Base-by-base conservation (phyloP, 345 rosid species). In the Linum tenue region DNA sequence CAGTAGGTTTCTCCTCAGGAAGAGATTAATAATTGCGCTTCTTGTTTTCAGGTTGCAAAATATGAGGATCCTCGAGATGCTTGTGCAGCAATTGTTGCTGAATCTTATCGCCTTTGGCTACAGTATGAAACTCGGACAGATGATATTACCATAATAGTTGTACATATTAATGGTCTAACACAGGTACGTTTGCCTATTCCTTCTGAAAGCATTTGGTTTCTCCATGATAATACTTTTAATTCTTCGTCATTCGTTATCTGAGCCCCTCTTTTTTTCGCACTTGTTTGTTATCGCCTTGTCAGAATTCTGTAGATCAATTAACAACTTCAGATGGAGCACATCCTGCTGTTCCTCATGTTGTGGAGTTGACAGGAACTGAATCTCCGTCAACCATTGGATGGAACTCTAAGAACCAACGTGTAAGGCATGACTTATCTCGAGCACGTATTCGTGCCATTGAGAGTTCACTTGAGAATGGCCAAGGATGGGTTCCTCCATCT, bases 41-140 rank as follows among this genome's bases (percentile, higher is more conserved):
- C 57, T 39, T n/a, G 15, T 70, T 72, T 78, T 50, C 80, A 94
- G 99, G 96, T 94, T 75, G 90, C 89, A 68, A 94, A 94, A 70
- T 79, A 85, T 76, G 82, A 85, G 72, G 99, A 94, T 83, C 99
- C 99, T 37, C 95, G 95, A 16, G 99, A 94, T 83, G 99, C 99
- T 74, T 94, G 99, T 80, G 99, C 99, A 77, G 99, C 99, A 53
- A 86, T 94, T 76, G 99, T 94, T 59, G 97, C 99, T 39, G 99
- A 94, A 86, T 86, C 99, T 62, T 94, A 94, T 81, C 89, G 97
- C 69, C 81, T 94, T 72, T 94, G 99, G 99, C 84, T 94, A 62
- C 99, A 94, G 70, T 94, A 88, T 72, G 99, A 94, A 81, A 94
- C 99, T 72, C 97, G 99, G 15, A 94, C 99, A n/a, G 99, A 94